Conservation (phyloP, 2,329 filamentous ascomycete species). For the Neopestalotiopsis rosae region DNA sequence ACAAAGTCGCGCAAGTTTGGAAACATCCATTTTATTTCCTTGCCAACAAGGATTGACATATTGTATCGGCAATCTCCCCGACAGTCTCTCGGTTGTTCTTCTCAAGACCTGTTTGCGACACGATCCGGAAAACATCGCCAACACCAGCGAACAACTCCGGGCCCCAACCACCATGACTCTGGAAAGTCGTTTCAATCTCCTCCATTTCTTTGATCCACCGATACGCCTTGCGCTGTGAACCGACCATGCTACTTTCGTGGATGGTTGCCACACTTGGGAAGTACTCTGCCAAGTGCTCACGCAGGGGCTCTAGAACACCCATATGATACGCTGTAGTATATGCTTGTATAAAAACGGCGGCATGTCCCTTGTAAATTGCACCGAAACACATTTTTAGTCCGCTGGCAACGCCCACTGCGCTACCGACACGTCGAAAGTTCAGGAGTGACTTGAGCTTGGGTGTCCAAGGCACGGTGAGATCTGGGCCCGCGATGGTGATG, state of each 20-base stretch:
- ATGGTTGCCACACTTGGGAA: background rate
- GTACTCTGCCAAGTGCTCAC: background rate
- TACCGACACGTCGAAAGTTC: background rate
- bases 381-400: constrained; percentile 9
- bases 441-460: background rate
- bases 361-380: constrained; percentile 3
- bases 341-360: constrained; percentile 3
- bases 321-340: background rate
- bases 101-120: constrained; percentile 1
- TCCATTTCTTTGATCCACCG: constrained; percentile 11
- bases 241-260: background rate
- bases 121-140: background rate
- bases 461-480: background rate
- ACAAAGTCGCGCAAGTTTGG: background rate
- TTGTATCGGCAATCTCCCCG: background rate
- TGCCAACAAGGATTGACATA: background rate
- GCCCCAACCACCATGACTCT: background rate
- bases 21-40: background rate
- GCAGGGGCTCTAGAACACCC: background rate
- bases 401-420: constrained; percentile 1
- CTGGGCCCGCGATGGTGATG: background rate
- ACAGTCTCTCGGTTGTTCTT: background rate
- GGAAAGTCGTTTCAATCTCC: background rate
- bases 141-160: background rate
- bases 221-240: constrained; percentile 9